Base-by-base conservation (phyloP, 75 land plant species). In the Isoetes taiwanensis region DNA sequence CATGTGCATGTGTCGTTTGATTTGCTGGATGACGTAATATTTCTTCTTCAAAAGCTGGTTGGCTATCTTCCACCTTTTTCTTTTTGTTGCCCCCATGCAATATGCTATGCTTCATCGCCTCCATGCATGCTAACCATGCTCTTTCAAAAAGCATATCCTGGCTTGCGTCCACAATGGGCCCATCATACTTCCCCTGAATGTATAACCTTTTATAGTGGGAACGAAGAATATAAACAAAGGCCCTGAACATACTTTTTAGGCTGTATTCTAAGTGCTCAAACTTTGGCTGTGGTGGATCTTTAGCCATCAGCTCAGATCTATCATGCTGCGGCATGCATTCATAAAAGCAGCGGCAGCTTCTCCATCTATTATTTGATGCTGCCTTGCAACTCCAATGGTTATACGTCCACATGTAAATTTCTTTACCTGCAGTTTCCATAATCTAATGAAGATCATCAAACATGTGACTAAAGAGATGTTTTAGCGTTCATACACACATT, bases 71-170 rank as follows among this genome's bases (percentile, higher is more conserved):
- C 4, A 28, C 30, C 30, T n/a, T 30, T 60, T 16, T 62, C 63
- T 35, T 57, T n/a, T 62, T 62, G 28, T 58, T 62, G 29, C n/a
- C n/a, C 11, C 64, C 64, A 19, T 57, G 35, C 20, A 32, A 27
- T 29, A 62, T 24, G 25, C 64, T 62, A 63, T 62, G 58, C 35
- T 62, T 62, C 64, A 62, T 62, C 2, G 64, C 64, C 64, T 57
- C 63, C 32, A 62, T 54, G 25, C 64, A 62, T 23, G 64, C 64
- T 25, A 62, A 20, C 20, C 64, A 63, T 29, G 64, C 64, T 24
- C 57, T 62, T 38, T 62, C 64, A 29, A 62, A 62, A 30, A 62
- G 30, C n/a, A 23, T 32, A 31, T 62, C 64, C 28, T 62, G 56
- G 27, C 64, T 58, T 57, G 64, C 64, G 57, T 62, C 64, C 17